Conservation (phyloP, 129 eudicot species). For the Flaveria linearis region DNA sequence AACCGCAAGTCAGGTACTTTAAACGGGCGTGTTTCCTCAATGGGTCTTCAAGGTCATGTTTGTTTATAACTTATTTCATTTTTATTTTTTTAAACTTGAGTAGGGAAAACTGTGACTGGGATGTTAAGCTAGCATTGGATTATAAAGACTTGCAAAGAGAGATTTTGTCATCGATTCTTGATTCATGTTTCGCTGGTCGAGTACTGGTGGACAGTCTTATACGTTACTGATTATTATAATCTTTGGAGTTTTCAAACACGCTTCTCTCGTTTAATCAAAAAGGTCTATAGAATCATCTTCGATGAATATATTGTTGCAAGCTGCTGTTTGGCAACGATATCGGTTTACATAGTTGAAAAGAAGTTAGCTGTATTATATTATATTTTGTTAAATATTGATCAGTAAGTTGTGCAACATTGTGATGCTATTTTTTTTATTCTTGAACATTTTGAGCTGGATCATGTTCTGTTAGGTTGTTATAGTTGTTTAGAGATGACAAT, state of each 20-base stretch:
- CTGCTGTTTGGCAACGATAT: background rate
- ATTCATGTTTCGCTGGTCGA: slow-evolving; percentile 53
- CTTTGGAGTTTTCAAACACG: slow-evolving; percentile 5
- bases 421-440: background rate
- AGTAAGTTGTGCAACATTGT: background rate
- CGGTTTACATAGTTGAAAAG: background rate
- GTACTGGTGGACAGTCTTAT: slow-evolving; percentile 36
- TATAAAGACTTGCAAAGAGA: slow-evolving; percentile 60
- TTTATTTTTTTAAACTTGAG: background rate
- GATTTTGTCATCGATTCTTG: slow-evolving; percentile 60
- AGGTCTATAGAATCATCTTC: background rate
- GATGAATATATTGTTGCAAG: background rate
- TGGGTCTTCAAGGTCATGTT: background rate
- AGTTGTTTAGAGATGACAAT: background rate
- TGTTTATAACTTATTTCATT: background rate
- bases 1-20: slow-evolving; percentile 51
- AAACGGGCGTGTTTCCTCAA: background rate
- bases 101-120: slow-evolving; percentile 61
- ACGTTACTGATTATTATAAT: background rate
- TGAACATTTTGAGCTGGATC: background rate
- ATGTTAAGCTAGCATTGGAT: slow-evolving; percentile 69
- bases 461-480: slow-evolving; percentile 1
- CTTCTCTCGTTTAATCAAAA: background rate
- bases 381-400: background rate
- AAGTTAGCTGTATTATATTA: background rate